Evolutionary conservation across 2,329 filamentous ascomycete genomes (phyloP).

Genomic region (Aspergillus nomiae): DNA sequence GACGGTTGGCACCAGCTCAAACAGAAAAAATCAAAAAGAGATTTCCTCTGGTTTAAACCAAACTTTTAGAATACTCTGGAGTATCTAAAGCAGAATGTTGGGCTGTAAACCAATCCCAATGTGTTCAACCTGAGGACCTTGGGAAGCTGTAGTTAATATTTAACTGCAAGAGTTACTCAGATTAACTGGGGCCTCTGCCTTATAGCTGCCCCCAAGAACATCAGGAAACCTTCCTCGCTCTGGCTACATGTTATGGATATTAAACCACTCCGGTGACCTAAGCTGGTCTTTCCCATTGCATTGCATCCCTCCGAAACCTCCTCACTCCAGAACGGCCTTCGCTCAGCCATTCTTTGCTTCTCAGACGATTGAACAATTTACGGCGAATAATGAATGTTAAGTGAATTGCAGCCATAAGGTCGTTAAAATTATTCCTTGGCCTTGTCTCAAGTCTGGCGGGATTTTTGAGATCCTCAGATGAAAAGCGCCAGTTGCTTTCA

Average conservation of each 20-base stretch:
- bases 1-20: neutral
- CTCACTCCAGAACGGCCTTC: neutral
- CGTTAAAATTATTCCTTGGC: neutral
- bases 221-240: neutral
- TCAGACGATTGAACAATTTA: neutral
- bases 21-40: neutral
- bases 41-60: neutral
- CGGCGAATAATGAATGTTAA: neutral
- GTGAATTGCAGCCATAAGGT: neutral
- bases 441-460: neutral
- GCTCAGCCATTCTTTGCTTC: neutral
- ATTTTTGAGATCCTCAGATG: neutral
- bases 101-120: neutral
- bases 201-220: neutral
- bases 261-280: neutral
- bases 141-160: neutral
- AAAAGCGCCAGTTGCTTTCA: neutral
- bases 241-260: too few species aligned
- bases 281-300: neutral
- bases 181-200: neutral
- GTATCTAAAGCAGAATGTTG: neutral
- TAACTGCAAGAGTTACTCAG: neutral
- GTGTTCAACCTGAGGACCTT: neutral
- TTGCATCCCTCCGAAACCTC: neutral
- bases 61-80: neutral